Evolutionary conservation across 2,329 filamentous ascomycete species (phyloP), one percentile per base, ranked within the genome.

Genomic region (Fusarium gaditjirri): DNA sequence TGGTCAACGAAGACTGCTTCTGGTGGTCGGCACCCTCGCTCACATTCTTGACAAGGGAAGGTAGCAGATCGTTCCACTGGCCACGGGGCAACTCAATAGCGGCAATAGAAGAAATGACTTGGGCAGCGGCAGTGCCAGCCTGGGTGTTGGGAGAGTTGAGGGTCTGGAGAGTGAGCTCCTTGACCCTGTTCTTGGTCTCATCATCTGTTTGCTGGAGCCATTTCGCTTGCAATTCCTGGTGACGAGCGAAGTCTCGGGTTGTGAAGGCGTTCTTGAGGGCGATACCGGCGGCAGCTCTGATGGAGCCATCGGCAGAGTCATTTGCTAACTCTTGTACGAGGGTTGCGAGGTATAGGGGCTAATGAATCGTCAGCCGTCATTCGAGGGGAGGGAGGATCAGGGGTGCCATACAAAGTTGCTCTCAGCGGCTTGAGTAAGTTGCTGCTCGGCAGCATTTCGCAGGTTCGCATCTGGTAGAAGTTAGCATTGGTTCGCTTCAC

Each of bases 201-300:
- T 90, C 87, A 78, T 94, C 92, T 75, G 95, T 92, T 80, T 93
- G 91, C 81, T 92, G 90, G 71, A 96, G 86, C 96, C 96, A 99
- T 92, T 97, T 94, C 80, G 91, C 89, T 85, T 98, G 96, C 65
- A 98, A 90, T 81, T 97, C 93, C 80, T 93, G 92, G 84, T 97
- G 91, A 80, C 94, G 92, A 79, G 90, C 86, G 79, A 92, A 92
- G 84, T 99, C 96, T 87, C 96, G 93, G 79, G 95, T 93, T 80
- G 94, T 94, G 86, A 99, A 98, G 79, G 96, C 93, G 88, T 99
- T 99, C 86, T 99, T 99, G 80, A 99, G 88, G 77, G 96, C 95
- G 78, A 99, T 90, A 90, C 95, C 96, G 78, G 96, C 96, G 76
- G 96, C 95, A 77, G 94, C 93, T 88, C 96, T 93, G 81, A 98